Conservation (phyloP, 2,329 filamentous ascomycete genomes). For the Dothistroma pini region DNA sequence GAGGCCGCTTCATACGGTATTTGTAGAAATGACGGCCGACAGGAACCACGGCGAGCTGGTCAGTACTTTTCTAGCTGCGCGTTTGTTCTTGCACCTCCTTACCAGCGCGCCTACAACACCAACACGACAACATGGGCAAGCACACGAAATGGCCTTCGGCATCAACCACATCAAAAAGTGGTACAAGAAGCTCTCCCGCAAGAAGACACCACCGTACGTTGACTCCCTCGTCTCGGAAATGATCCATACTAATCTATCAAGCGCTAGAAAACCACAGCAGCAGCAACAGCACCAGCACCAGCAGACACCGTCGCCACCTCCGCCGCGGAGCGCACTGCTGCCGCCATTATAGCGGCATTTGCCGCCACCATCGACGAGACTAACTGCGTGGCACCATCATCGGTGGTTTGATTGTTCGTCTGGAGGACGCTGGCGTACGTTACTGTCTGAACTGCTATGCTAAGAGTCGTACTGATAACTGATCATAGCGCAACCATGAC, state of each 20-base stretch:
- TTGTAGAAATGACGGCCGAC: neutral
- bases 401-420: no score
- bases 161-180: neutral
- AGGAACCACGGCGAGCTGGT: neutral
- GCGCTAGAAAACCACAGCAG: neutral
- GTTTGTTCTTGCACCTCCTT: neutral
- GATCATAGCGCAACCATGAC: neutral
- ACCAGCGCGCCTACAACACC: neutral
- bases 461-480: neutral
- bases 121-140: neutral
- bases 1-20: neutral
- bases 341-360: neutral
- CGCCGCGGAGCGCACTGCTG: neutral
- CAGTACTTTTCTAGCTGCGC: neutral
- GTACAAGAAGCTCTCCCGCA: neutral
- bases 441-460: neutral
- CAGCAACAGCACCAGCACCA: neutral
- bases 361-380: neutral
- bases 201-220: neutral
- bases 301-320: neutral
- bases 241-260: neutral
- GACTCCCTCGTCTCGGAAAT: neutral
- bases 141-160: neutral
- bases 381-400: no score
- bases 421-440: no score